Evolutionary conservation across 306 rosid genomes (phyloP), one percentile per base, ranked within the genome.

Genomic region (Erythrophleum fordii): DNA sequence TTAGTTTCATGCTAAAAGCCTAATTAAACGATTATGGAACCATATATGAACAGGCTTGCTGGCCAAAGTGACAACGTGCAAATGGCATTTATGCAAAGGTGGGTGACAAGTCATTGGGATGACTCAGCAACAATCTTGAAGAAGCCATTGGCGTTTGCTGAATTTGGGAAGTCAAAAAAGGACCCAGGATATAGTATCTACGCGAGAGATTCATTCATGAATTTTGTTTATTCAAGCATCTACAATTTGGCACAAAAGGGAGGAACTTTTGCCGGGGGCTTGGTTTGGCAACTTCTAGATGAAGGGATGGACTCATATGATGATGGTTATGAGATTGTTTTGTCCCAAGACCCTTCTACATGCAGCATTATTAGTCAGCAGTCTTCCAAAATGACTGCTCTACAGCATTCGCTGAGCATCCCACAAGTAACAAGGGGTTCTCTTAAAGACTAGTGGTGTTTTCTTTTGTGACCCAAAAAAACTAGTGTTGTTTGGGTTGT

Each of bases 271-370:
- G 87, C 77, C 11, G 92, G 89, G 3, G 92, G 86, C 0, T 61
- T 87, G 78, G 87, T 89, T 77, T 91, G 91, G 90, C 91, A 85
- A 64, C 75, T 87, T 52, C 42, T 87, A 78, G 89, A 86, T 18
- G 85, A 82, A 80, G 87, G 85, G 28, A 88, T 87, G 88, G 91
- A 85, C 6, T 8, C 77, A 14, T 86, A n/a, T 62, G 4, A 49
- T 73, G 91, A 90, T 76, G 87, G 88, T 5, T 86, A 86, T 62
- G 91, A 85, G 26, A 86, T 86, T 56, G 89, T 90, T 83, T 68
- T 88, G 53, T 76, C 86, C 22, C 80, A 83, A 69, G 81, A 76
- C 72, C 48, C 81, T 62, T 79, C 89, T 0, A 79, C 86, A 12
- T 59, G 64, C 4, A 49, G 25, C 49, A 39, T 84, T 46, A 88